phyloP scores from a whole-genome alignment of 768 basidiomycete genomes.

The Lactarius tabidus region DNA sequence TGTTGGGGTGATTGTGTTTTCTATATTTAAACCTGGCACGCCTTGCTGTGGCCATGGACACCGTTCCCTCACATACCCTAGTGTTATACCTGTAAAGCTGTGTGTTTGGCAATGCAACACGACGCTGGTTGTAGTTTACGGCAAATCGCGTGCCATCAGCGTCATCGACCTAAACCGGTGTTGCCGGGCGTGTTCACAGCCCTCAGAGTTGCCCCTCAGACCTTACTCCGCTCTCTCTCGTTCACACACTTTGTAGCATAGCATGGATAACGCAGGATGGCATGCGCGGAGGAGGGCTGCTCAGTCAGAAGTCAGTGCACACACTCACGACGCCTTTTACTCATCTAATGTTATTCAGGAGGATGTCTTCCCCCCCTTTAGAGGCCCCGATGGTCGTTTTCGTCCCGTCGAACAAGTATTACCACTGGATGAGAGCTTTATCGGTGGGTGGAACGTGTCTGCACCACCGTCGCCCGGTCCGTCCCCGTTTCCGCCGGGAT shows the following conservation, averaged over 20 bases:
- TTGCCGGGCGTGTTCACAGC: neutral
- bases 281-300: constrained; percentile 60
- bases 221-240: neutral
- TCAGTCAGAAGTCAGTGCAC: constrained; percentile 38
- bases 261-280: constrained; percentile 80
- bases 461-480: constrained; percentile 31
- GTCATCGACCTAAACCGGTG: neutral
- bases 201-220: neutral
- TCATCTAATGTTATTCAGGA: constrained; percentile 31
- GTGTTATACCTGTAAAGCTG: constrained; percentile 10
- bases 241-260: neutral
- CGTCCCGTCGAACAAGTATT: constrained; percentile 52
- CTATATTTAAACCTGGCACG: neutral
- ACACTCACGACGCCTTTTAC: constrained; percentile 27
- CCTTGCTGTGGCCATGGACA: constrained; percentile 14
- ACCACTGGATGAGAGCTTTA: constrained; percentile 59
- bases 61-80: constrained; percentile 10
- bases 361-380: constrained; percentile 30
- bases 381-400: constrained; percentile 48
- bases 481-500: constrained; percentile 51
- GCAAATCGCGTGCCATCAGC: neutral
- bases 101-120: constrained; percentile 6
- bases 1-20: neutral
- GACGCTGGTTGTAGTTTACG: neutral
- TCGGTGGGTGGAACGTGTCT: constrained; percentile 49